A percentile compares a stretch with the other conserved stretches of the same genome.
Evolutionary conservation across 495 filamentous ascomycete genomes (phyloP).

Genomic region (Coniosporium apollinis): DNA sequence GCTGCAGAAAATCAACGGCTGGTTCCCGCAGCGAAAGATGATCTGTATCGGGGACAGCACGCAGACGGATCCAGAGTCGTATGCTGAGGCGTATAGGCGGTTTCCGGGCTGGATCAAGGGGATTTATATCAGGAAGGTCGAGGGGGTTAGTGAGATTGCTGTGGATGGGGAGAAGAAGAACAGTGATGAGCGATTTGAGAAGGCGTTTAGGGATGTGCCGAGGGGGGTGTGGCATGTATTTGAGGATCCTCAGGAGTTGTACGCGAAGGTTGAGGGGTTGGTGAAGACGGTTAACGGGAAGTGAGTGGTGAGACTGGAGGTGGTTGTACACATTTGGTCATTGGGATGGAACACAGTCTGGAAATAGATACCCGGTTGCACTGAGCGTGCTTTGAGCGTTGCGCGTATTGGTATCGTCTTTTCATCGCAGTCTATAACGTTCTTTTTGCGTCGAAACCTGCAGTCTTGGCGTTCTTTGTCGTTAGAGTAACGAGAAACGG

Average conservation of each 20-base stretch:
- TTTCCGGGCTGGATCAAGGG: constrained; percentile 58
- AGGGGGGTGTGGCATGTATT: constrained; percentile 62
- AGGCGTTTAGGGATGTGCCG: constrained; percentile 64
- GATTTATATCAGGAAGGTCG: constrained; percentile 73
- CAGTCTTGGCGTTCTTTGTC: too few relatives aligned
- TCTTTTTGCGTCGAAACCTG: too few relatives aligned
- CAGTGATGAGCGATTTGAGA: constrained; percentile 52
- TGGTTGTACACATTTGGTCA: too few relatives aligned
- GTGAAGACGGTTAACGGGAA: neutral
- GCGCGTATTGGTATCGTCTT: too few relatives aligned
- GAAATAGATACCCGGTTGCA: too few relatives aligned
- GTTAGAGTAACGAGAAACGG: too few relatives aligned
- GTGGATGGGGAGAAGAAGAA: constrained; percentile 56
- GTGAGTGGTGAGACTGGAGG: too few relatives aligned
- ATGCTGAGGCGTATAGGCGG: constrained; percentile 50
- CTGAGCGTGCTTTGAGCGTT: too few relatives aligned
- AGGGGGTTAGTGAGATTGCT: constrained; percentile 56
- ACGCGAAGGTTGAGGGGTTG: constrained; percentile 30
- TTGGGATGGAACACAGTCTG: too few relatives aligned
- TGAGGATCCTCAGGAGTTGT: constrained; percentile 50
- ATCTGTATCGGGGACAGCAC: constrained; percentile 82
- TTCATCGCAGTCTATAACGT: too few relatives aligned
- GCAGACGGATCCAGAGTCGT: constrained; percentile 81
- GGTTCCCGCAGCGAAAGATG: constrained; percentile 63
- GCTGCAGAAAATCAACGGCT: constrained; percentile 55